phyloP scores from a whole-genome alignment of 176 grass and related monocot species.

The Calamus simplicifolius region DNA sequence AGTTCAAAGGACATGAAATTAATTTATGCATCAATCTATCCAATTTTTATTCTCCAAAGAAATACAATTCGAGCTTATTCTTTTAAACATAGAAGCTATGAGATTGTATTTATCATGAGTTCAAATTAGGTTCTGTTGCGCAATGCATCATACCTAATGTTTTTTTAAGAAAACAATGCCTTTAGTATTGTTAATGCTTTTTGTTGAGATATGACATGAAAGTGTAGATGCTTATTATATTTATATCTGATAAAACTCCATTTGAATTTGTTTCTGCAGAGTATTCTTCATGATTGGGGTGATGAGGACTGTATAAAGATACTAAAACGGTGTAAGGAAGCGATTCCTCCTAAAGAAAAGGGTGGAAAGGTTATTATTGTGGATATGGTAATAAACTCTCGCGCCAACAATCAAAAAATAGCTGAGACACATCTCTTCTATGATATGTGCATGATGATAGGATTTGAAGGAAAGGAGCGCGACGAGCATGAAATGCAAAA shows the following conservation, averaged over 20 bases:
- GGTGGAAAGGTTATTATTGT: slow-evolving; percentile 39
- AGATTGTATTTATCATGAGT: too few relatives aligned
- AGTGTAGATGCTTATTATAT: background rate
- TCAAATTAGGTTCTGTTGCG: too few relatives aligned
- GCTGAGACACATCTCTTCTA: slow-evolving; percentile 11
- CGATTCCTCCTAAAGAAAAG: slow-evolving; percentile 23
- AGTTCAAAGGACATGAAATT: too few relatives aligned
- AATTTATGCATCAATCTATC: too few relatives aligned
- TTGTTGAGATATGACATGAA: background rate
- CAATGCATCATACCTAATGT: too few relatives aligned
- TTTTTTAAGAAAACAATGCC: too few relatives aligned
- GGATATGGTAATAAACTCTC: slow-evolving; percentile 31
- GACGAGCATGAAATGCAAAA: slow-evolving; percentile 41
- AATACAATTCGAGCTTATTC: too few relatives aligned
- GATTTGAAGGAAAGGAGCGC: slow-evolving; percentile 21
- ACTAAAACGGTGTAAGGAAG: slow-evolving; percentile 24
- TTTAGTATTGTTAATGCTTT: too few relatives aligned
- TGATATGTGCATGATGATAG: slow-evolving; percentile 24
- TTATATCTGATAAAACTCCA: background rate
- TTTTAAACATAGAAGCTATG: too few relatives aligned
- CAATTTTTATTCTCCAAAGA: too few relatives aligned
- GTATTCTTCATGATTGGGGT: slow-evolving; percentile 37
- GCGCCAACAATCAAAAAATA: background rate
- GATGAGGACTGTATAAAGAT: slow-evolving; percentile 36
- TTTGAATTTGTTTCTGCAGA: slow-evolving; percentile 5